A percentile compares a stretch with the other conserved stretches of the same genome.
These are phyloP conservation scores for Cryptosporidium xiaoi DNA, from an alignment of 169 alveolate genomes.

Conservation along the genomic window DNA sequence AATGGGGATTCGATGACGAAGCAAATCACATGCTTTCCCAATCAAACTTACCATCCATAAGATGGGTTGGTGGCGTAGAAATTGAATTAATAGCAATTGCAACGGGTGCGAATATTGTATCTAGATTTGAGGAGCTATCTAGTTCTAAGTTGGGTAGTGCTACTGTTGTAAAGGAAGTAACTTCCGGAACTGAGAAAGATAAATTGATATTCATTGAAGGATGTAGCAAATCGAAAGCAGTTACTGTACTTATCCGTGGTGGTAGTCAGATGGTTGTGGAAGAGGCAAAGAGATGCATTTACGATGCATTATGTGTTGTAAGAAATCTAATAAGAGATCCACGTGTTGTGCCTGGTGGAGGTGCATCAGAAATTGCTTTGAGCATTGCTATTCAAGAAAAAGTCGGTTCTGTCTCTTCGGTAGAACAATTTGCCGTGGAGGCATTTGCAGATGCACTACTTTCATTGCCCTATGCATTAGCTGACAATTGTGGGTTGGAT, in stretches of 20 bases:
- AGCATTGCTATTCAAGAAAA: constrained; percentile 91
- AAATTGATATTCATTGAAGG: constrained; percentile 95
- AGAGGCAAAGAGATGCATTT: constrained; percentile 97
- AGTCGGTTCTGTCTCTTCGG: constrained; percentile 90
- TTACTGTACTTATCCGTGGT: constrained; percentile 95
- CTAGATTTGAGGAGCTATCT: constrained; percentile 94
- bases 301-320: constrained; percentile 98
- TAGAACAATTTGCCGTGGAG: constrained; percentile 97
- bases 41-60: constrained; percentile 94
- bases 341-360: constrained; percentile 96
- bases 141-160: constrained; percentile 96
- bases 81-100: constrained; percentile 99
- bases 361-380: constrained; percentile 97
- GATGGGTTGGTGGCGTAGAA: constrained; percentile 99
- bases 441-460: constrained; percentile 98
- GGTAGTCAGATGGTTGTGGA: constrained; percentile 96
- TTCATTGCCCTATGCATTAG: constrained; percentile 94
- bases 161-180: constrained; percentile 90
- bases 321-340: constrained; percentile 86
- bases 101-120: constrained; percentile 98
- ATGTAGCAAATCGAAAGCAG: constrained; percentile 93
- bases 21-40: constrained; percentile 91
- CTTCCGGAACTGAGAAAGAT: constrained; percentile 95
- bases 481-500: constrained; percentile 96
- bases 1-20: constrained; percentile 99